A percentile compares a stretch with the other conserved stretches of the same genome.
These are phyloP conservation scores for Gliomastix tumulicola DNA, from an alignment of 2,329 filamentous ascomycete species.

Conservation along the genomic window DNA sequence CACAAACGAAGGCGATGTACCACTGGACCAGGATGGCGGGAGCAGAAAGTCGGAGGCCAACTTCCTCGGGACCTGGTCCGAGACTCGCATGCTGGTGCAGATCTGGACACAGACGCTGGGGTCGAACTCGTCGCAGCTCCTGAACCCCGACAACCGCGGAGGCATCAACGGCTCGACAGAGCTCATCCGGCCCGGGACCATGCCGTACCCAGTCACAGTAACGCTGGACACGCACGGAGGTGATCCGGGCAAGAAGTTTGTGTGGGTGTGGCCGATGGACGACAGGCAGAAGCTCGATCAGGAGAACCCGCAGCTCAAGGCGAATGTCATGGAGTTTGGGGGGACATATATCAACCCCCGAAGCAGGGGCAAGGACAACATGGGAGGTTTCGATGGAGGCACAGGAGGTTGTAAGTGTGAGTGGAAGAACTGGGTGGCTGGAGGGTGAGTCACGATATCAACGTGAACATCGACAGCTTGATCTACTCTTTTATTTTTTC, in stretches of 20 bases:
- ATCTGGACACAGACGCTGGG: conserved; percentile 52
- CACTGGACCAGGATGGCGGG: conserved; percentile 49
- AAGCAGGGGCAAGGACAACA: conserved; percentile 30
- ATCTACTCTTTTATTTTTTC: too few species aligned
- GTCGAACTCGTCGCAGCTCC: conserved; percentile 33
- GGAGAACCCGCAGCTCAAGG: conserved; percentile 34
- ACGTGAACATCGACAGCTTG: too few species aligned
- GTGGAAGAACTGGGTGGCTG: conserved; percentile 46
- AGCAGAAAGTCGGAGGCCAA: conserved; percentile 43
- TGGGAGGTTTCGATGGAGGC: conserved; percentile 58
- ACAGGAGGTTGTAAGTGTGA: conserved; percentile 55
- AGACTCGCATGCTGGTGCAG: conserved; percentile 56
- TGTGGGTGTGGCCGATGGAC: conserved; percentile 46
- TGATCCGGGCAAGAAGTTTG: conserved; percentile 39
- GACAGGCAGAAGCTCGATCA: conserved; percentile 35
- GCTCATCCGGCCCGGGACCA: conserved; percentile 43
- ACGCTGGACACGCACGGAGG: conserved; percentile 58
- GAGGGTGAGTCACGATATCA: too few species aligned
- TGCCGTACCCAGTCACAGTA: conserved; percentile 58
- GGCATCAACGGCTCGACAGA: conserved; percentile 16
- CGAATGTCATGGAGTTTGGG: conserved; percentile 41
- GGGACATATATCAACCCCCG: conserved; percentile 47
- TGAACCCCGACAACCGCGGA: conserved; percentile 11
- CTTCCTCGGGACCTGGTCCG: conserved; percentile 49
- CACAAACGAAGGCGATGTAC: conserved; percentile 30